phyloP scores from a whole-genome alignment of 139 green algal species.

The Chlamydomonas schloesseri region DNA sequence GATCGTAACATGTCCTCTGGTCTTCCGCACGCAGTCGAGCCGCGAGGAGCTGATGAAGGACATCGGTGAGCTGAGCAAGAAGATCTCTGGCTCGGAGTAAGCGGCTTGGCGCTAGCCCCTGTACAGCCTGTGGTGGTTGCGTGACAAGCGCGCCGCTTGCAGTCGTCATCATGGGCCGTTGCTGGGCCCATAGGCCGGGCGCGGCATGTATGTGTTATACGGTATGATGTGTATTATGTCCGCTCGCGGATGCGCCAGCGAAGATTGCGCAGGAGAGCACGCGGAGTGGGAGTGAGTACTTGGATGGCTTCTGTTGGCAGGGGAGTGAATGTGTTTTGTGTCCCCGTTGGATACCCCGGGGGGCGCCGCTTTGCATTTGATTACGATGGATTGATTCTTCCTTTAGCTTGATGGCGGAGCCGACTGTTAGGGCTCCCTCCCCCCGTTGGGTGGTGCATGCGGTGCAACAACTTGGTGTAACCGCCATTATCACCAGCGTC shows the following conservation, averaged over 20 bases:
- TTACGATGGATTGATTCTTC: conserved; percentile 23
- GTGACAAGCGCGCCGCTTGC: background rate
- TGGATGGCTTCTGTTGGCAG: too few relatives aligned
- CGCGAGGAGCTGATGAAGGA: conserved; percentile 95
- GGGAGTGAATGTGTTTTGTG: too few relatives aligned
- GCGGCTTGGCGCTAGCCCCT: background rate
- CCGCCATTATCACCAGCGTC: too few relatives aligned
- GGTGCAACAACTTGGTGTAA: too few relatives aligned
- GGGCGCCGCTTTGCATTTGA: background rate
- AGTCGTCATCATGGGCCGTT: background rate
- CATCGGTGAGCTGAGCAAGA: conserved; percentile 95
- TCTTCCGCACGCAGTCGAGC: conserved; percentile 70
- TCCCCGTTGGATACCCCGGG: too few relatives aligned
- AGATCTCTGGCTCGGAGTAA: conserved; percentile 84
- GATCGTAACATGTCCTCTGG: background rate
- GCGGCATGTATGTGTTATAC: background rate
- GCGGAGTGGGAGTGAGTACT: background rate
- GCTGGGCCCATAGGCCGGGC: too few relatives aligned
- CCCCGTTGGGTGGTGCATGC: too few relatives aligned
- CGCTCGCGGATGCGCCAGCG: background rate
- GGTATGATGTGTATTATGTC: background rate
- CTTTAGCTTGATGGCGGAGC: background rate
- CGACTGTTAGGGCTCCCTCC: too few relatives aligned
- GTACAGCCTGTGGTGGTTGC: background rate
- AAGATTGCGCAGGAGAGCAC: conserved; percentile 31